A percentile compares a stretch with the other conserved stretches of the same genome.
phyloP scores from a whole-genome alignment of 1,284 basidiomycete genomes.

The Tilletia horrida region DNA sequence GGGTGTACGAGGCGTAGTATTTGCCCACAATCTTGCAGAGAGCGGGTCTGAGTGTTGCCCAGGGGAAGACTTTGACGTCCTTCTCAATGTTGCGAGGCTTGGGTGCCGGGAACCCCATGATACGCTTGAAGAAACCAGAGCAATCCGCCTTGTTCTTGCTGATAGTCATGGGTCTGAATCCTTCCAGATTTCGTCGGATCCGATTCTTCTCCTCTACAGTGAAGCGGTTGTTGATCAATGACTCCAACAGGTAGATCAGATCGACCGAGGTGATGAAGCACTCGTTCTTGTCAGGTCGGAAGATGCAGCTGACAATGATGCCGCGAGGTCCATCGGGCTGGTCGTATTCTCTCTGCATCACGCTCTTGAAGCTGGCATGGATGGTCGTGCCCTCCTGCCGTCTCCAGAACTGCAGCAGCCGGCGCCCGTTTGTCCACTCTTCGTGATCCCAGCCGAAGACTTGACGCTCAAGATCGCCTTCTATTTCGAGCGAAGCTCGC shows the following conservation, averaged over 20 bases:
- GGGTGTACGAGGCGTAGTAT: conserved; percentile 60
- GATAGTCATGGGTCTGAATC: conserved; percentile 82
- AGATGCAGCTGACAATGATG: conserved; percentile 76
- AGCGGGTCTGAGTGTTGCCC: conserved; percentile 74
- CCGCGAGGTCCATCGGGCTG: conserved; percentile 52
- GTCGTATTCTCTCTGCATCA: conserved; percentile 55
- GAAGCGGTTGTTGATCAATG: conserved; percentile 76
- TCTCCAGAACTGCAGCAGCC: conserved; percentile 61
- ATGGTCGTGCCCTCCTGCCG: conserved; percentile 60
- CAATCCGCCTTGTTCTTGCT: conserved; percentile 77
- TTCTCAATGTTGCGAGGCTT: conserved; percentile 96
- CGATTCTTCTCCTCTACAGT: conserved; percentile 94
- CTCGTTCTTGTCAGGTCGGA: conserved; percentile 70
- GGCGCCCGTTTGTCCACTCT: conserved; percentile 59
- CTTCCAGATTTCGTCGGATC: conserved; percentile 88
- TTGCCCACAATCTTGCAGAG: conserved; percentile 88
- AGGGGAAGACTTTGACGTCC: conserved; percentile 95
- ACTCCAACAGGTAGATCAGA: conserved; percentile 85
- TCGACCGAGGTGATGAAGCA: conserved; percentile 91
- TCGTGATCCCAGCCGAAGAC: conserved; percentile 61
- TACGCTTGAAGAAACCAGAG: conserved; percentile 82
- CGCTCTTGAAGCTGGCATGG: conserved; percentile 58
- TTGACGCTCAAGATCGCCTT: conserved; percentile 60
- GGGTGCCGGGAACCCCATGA: conserved; percentile 91
- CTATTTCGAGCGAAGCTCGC: conserved; percentile 50